A percentile compares a stretch with the other conserved stretches of the same genome.
These are phyloP conservation scores for Withania somnifera DNA, from an alignment of 305 asterid genomes.

Conservation along the genomic window DNA sequence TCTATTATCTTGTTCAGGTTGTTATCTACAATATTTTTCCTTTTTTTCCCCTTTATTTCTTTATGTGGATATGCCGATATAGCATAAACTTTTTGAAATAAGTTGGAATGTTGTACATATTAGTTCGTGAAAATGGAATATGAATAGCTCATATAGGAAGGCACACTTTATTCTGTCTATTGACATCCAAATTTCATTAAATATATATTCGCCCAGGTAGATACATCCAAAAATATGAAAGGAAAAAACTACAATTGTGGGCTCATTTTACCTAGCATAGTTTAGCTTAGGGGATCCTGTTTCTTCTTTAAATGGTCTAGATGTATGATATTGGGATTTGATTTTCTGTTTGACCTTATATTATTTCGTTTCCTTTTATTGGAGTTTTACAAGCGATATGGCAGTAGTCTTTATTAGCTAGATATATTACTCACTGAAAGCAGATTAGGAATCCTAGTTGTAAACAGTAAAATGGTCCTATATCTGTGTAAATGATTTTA, in stretches of 20 bases:
- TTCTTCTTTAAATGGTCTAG: neutral
- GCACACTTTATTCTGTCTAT: neutral
- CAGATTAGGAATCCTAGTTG: neutral
- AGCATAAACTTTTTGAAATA: neutral
- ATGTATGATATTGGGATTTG: neutral
- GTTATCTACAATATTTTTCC: neutral
- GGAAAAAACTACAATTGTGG: neutral
- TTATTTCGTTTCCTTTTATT: neutral
- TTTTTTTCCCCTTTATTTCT: neutral
- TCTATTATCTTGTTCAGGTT: constrained; percentile 95
- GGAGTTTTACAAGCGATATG: neutral
- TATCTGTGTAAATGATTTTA: neutral
- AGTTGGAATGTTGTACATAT: neutral
- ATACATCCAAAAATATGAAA: neutral
- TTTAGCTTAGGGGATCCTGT: neutral
- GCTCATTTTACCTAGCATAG: neutral
- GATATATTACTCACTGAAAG: neutral
- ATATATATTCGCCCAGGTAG: neutral
- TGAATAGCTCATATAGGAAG: neutral
- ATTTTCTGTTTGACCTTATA: neutral
- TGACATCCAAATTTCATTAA: neutral
- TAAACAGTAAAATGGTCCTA: neutral
- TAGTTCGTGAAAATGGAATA: neutral
- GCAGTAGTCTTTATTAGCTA: neutral
- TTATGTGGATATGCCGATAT: neutral